A percentile compares a stretch with the other conserved stretches of the same genome.
These are phyloP conservation scores for Adenanthera pavonina DNA, from an alignment of 306 rosid species.

Conservation along the genomic window DNA sequence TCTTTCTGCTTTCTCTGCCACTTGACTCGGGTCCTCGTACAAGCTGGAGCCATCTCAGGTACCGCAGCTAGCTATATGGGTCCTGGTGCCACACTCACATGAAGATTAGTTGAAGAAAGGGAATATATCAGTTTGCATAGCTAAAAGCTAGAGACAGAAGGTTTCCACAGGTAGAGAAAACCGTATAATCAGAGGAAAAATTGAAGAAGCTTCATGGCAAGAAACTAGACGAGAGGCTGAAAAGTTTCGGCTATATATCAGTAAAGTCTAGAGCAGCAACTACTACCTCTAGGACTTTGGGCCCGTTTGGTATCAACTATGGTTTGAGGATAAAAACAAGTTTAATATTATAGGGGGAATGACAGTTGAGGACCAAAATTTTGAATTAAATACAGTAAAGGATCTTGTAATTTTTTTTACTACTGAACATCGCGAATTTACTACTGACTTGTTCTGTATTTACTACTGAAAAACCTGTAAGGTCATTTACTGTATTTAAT, in stretches of 20 bases:
- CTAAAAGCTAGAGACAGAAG: constrained; percentile 11
- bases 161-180: neutral
- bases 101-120: constrained; percentile 15
- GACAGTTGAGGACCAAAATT: too few relatives aligned
- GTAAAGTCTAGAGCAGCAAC: constrained; percentile 39
- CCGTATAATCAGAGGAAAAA: constrained; percentile 3
- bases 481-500: too few relatives aligned
- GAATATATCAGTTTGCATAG: constrained; percentile 29
- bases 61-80: neutral
- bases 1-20: constrained; percentile 35
- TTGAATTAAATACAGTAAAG: too few relatives aligned
- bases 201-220: constrained; percentile 14
- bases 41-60: constrained; percentile 44
- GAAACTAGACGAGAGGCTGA: constrained; percentile 40
- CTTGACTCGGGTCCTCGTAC: constrained; percentile 35
- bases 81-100: neutral
- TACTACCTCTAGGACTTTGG: constrained; percentile 49
- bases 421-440: too few relatives aligned
- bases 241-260: constrained; percentile 31
- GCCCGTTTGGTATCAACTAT: too few relatives aligned
- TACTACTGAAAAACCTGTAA: too few relatives aligned
- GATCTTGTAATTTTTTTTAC: too few relatives aligned
- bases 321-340: too few relatives aligned
- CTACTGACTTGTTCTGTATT: too few relatives aligned
- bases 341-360: too few relatives aligned